Conservation (phyloP, 352 stramenopile genomes). For the Phytophthora pini region DNA sequence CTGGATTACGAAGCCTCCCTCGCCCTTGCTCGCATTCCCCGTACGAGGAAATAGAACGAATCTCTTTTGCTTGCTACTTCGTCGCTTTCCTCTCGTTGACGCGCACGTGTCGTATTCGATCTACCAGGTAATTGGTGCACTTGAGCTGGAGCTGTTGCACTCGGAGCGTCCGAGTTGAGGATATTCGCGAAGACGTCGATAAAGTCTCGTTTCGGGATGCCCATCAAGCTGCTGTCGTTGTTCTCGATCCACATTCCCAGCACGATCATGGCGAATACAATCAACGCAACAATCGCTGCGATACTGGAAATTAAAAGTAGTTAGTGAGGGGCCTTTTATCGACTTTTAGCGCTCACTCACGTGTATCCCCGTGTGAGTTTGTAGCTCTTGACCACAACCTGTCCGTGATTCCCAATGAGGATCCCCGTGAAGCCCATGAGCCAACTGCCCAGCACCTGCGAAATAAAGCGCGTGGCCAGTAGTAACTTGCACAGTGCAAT, state of each 20-base stretch:
- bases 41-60: slow-evolving; percentile 85
- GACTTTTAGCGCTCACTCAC: slow-evolving; percentile 27
- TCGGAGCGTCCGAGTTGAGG: slow-evolving; percentile 47
- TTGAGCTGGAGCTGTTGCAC: neutral
- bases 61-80: slow-evolving; percentile 60
- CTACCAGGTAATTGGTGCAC: slow-evolving; percentile 19
- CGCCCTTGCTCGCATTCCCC: slow-evolving; percentile 28
- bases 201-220: slow-evolving; percentile 69
- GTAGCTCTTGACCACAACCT: slow-evolving; percentile 54
- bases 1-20: slow-evolving; percentile 8
- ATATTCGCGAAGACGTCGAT: slow-evolving; percentile 72
- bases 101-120: neutral
- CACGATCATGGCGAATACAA: slow-evolving; percentile 61
- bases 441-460: slow-evolving; percentile 68
- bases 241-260: slow-evolving; percentile 77
- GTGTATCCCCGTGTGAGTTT: slow-evolving; percentile 54
- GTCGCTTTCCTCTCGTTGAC: slow-evolving; percentile 19
- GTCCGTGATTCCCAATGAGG: slow-evolving; percentile 64
- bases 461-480: slow-evolving; percentile 57
- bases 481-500: slow-evolving; percentile 55
- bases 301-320: slow-evolving; percentile 24
- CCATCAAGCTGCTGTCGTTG: slow-evolving; percentile 73
- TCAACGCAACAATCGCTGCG: slow-evolving; percentile 49
- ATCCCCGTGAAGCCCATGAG: slow-evolving; percentile 63
- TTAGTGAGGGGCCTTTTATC: slow-evolving; percentile 1